Percentiles rank a stretch among this genome's conserved stretches.
phyloP scores from a whole-genome alignment of 2,329 filamentous ascomycete species.

The Cladosporium sp. region DNA sequence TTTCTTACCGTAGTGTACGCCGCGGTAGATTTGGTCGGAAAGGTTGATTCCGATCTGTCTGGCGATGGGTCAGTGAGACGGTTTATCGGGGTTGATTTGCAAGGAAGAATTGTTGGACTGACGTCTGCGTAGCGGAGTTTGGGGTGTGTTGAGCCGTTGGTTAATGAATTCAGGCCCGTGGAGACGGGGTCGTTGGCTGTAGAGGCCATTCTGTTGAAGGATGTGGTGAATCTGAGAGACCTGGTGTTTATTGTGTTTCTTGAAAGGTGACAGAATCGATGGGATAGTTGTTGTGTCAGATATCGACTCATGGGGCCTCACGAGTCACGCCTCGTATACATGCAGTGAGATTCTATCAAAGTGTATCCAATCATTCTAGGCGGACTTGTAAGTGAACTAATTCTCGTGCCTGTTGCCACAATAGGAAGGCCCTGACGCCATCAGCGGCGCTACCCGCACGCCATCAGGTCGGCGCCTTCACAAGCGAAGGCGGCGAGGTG shows the following conservation, averaged over 20 bases:
- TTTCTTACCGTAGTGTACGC: conserved; percentile 76
- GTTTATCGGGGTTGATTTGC: conserved; percentile 8
- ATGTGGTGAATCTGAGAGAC: not conserved
- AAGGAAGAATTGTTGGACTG: conserved; percentile 27
- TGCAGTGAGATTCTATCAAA: not conserved
- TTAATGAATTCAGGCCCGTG: conserved; percentile 20
- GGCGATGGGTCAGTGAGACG: conserved; percentile 11
- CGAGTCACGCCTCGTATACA: not conserved
- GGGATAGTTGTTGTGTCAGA: not conserved
- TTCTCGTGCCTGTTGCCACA: not conserved
- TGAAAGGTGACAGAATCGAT: not conserved
- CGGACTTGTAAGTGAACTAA: not conserved
- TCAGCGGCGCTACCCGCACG: too few relatives aligned
- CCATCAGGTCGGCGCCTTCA: not conserved
- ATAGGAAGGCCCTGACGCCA: too few relatives aligned
- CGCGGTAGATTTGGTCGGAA: conserved; percentile 84
- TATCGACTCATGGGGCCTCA: conserved; percentile 5
- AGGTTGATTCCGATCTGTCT: conserved; percentile 85
- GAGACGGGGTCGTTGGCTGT: conserved; percentile 20
- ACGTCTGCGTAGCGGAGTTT: conserved; percentile 42
- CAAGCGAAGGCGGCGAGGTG: too few relatives aligned
- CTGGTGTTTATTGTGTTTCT: not conserved
- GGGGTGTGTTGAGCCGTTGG: conserved; percentile 12
- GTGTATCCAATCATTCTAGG: not conserved
- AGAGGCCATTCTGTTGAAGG: conserved; percentile 1